phyloP scores from a whole-genome alignment of 805 yeast species.

The Candida pseudoglaebosa region DNA sequence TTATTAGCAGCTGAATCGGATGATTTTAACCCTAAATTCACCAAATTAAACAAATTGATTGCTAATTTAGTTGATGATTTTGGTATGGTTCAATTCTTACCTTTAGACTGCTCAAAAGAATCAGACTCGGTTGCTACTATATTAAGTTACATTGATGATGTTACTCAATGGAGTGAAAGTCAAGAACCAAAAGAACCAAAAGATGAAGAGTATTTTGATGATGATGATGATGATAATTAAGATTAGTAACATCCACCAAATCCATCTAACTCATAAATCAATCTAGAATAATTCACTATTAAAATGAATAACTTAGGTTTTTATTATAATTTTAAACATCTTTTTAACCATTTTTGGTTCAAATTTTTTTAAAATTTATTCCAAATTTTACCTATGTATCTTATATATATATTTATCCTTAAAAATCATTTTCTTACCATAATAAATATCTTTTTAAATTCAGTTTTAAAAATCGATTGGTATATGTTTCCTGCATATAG shows the following conservation, averaged over 20 bases:
- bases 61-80: conserved; percentile 93
- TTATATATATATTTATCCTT: not conserved
- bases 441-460: no score
- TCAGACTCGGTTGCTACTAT: conserved; percentile 78
- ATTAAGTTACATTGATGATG: conserved; percentile 88
- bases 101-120: conserved; percentile 67
- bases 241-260: conserved; percentile 2
- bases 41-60: conserved; percentile 70
- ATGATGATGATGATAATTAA: conserved; percentile 29
- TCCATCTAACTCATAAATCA: no score
- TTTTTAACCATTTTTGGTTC: conserved; percentile 2
- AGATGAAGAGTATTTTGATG: conserved; percentile 68
- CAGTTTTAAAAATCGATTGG: no score
- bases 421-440: not conserved
- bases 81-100: conserved; percentile 97
- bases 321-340: no score
- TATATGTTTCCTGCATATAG: not conserved
- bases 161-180: conserved; percentile 94
- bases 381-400: not conserved
- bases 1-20: conserved; percentile 52
- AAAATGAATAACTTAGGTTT: no score
- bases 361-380: not conserved
- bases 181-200: conserved; percentile 97
- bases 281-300: no score
- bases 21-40: conserved; percentile 54